These are phyloP conservation scores for Colletotrichum melonis DNA, from an alignment of 2,329 filamentous ascomycete genomes.

Conservation along the genomic window DNA sequence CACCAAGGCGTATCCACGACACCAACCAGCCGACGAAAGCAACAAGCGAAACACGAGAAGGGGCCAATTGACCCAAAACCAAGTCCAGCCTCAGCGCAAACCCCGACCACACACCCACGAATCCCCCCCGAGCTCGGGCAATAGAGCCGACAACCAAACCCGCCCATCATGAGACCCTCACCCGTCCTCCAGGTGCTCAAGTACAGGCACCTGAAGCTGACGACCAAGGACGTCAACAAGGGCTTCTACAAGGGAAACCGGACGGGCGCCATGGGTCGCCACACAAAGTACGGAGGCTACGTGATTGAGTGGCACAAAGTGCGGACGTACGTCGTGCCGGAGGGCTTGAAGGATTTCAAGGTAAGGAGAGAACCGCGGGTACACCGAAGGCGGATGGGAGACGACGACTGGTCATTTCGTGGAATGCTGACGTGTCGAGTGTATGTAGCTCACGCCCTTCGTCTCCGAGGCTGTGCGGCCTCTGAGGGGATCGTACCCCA, in stretches of 20 bases:
- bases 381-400: no score
- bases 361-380: conserved; percentile 55
- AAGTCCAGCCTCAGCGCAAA: not conserved
- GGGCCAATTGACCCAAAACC: not conserved
- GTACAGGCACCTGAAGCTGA: conserved; percentile 82
- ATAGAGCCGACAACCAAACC: not conserved
- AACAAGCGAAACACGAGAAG: not conserved
- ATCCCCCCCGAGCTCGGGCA: not conserved
- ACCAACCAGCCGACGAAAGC: not conserved
- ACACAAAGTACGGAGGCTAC: conserved; percentile 88
- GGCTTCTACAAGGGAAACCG: conserved; percentile 98
- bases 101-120: not conserved
- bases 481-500: conserved; percentile 65
- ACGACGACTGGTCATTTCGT: no score
- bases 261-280: conserved; percentile 85
- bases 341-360: conserved; percentile 76
- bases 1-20: not conserved
- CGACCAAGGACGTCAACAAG: conserved; percentile 91
- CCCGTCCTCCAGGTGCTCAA: conserved; percentile 72
- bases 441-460: conserved; percentile 79
- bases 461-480: conserved; percentile 71
- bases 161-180: conserved; percentile 72
- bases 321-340: conserved; percentile 87
- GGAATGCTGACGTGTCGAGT: no score
- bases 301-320: conserved; percentile 88